phyloP scores from a whole-genome alignment of 225 moss, liverwort and hornwort genomes.

The Bryoerythrophyllum caledonicum region DNA sequence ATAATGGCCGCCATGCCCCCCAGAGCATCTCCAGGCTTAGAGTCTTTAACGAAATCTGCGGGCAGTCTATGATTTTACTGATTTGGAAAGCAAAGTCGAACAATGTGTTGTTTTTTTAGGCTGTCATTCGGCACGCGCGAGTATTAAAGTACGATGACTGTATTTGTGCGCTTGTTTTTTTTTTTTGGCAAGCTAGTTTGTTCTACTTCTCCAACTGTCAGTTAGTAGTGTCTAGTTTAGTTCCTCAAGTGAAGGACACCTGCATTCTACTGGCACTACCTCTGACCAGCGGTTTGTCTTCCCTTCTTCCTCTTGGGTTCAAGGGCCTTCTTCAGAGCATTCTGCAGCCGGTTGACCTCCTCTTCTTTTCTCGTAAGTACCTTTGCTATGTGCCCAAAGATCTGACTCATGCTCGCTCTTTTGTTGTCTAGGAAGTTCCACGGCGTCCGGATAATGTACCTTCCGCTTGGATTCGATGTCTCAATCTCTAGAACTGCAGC shows the following conservation, averaged over 20 bases:
- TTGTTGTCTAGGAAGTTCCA: conserved; percentile 34
- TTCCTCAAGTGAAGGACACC: neutral
- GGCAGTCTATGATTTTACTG: conserved; percentile 30
- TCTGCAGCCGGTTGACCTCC: neutral
- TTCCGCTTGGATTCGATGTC: conserved; percentile 36
- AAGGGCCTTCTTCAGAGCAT: neutral
- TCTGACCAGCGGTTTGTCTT: too few relatives aligned
- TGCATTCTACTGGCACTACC: too few relatives aligned
- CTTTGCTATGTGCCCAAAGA: conserved; percentile 4
- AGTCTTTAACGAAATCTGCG: conserved; percentile 23
- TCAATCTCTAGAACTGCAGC: conserved; percentile 32
- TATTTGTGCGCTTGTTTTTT: neutral
- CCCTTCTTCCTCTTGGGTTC: conserved; percentile 20
- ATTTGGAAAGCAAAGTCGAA: conserved; percentile 19
- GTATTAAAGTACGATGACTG: conserved; percentile 1
- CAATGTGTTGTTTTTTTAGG: conserved; percentile 31
- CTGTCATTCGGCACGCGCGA: conserved; percentile 5
- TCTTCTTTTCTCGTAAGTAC: neutral
- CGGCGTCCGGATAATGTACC: conserved; percentile 30
- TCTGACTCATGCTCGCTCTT: conserved; percentile 6
- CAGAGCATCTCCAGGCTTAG: conserved; percentile 52
- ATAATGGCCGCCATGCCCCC: conserved; percentile 58
- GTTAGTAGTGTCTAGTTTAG: neutral
- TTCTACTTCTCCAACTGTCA: too few relatives aligned
- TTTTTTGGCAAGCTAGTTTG: conserved; percentile 9